Base-by-base conservation (phyloP, 2,329 filamentous ascomycete species). In the Lachnellula hyalina region DNA sequence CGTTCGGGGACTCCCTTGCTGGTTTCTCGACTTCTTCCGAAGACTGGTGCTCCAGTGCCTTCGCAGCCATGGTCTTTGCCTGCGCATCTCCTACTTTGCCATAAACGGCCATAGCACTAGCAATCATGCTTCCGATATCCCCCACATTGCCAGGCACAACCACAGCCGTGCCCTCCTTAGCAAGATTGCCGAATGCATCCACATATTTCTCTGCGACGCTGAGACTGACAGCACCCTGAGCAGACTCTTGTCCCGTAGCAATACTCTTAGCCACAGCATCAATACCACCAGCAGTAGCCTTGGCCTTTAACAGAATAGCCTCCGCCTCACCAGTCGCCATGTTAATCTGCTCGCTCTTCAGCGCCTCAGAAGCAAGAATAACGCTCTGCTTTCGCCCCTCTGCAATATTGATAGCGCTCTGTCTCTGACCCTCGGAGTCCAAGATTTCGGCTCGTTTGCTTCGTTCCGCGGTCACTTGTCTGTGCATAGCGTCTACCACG, bases 351-450 rank as follows among this genome's bases (percentile, higher is more conserved):
- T 99, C 93, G 15, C 89, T 83, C 63, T 86, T 85, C 74, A 96
- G 68, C 15, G 94, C 94, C 74, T 99, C 94, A 8, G 91, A 96
- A 0, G 94, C 94, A 23, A 99, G 80, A 65, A 99, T 99, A 21
- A 96, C 93, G 64, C 86, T 91, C 79, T 97, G 94, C 78, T 99
- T 99, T 73, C 87, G 85, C 72, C 94, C 94, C 77, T 99, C 94
- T 53, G 94, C 94, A 63, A 99, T 96, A 73, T 99, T 99, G 81
- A 99, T 99, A 40, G 94, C 94, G 67, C 87, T 93, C 76, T 99
- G 94, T 60, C 94, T 82, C 75, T 99, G 94, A 74, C 94, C 94
- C 70, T 99, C 94, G 0, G 90, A 96, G 56, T 99, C 94, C 47
- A 99, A 80, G 66, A 99, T 99, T 76, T 99, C 94, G 54, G 94